Evolutionary conservation across 2,329 filamentous ascomycete species (phyloP).

Genomic region (Venturia asperata): DNA sequence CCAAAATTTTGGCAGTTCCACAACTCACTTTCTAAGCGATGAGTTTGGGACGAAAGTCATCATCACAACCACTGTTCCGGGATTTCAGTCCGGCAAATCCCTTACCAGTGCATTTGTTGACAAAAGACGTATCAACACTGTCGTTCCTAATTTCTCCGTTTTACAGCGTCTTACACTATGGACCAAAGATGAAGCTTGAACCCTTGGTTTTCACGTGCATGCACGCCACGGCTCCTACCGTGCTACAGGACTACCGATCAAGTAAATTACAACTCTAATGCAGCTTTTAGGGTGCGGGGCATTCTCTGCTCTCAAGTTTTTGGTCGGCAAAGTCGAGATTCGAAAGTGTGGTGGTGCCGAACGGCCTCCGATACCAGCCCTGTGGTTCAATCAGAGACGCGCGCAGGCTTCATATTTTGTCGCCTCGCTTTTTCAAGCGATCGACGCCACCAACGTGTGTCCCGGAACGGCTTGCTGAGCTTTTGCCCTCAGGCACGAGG

Average conservation of each 20-base stretch:
- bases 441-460: slow-evolving; percentile 4
- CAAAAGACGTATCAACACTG: not conserved
- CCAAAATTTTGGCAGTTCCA: not conserved
- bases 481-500: not conserved
- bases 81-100: not conserved
- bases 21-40: not conserved
- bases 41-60: not conserved
- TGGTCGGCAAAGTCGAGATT: not conserved
- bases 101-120: not conserved
- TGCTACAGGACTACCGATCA: too few relatives aligned
- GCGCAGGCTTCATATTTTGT: not conserved
- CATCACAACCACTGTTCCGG: not conserved
- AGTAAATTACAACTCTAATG: not conserved
- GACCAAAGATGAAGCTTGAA: not conserved
- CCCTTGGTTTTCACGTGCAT: not conserved
- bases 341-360: not conserved
- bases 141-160: not conserved
- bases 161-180: not conserved
- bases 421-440: not conserved
- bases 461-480: not conserved
- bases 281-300: too few relatives aligned
- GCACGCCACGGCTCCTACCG: not conserved
- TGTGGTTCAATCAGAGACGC: slow-evolving; percentile 10
- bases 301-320: not conserved
- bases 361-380: not conserved